Percentiles rank a stretch among this genome's conserved stretches.
phyloP scores from a whole-genome alignment of 306 rosid species.

The Corylus heterophylla region DNA sequence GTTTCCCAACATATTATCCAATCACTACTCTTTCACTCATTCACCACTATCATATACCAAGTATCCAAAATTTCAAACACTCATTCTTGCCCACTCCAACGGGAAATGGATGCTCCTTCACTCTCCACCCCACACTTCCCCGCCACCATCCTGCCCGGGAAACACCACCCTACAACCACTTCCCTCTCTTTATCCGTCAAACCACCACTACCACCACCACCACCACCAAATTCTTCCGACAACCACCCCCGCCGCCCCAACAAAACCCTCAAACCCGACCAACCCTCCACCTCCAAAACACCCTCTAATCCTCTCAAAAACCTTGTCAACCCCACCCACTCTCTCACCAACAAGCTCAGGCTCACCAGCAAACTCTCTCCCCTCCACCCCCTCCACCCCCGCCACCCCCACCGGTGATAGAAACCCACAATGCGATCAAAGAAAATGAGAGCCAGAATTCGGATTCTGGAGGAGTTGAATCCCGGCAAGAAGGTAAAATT shows the following conservation, averaged over 20 bases:
- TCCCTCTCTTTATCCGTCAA: slow-evolving; percentile 45
- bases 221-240: slow-evolving; percentile 36
- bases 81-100: not conserved
- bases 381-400: slow-evolving; percentile 45
- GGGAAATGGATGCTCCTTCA: slow-evolving; percentile 62
- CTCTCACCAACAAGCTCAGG: slow-evolving; percentile 73
- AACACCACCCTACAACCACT: slow-evolving; percentile 25
- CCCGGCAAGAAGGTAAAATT: slow-evolving; percentile 81
- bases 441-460: slow-evolving; percentile 14
- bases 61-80: not conserved
- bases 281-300: slow-evolving; percentile 31
- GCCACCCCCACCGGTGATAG: not conserved
- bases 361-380: slow-evolving; percentile 80
- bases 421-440: not conserved
- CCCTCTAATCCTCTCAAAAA: slow-evolving; percentile 62
- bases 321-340: slow-evolving; percentile 31
- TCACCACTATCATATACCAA: too few species aligned
- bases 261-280: slow-evolving; percentile 46
- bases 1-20: too few species aligned
- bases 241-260: slow-evolving; percentile 64
- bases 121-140: slow-evolving; percentile 43
- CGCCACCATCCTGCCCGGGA: slow-evolving; percentile 29
- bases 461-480: slow-evolving; percentile 20
- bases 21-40: too few species aligned
- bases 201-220: slow-evolving; percentile 28